Percentiles rank a stretch among this genome's conserved stretches.
These are phyloP conservation scores for Colletotrichum tabaci DNA, from an alignment of 2,329 filamentous ascomycete species.

Conservation along the genomic window DNA sequence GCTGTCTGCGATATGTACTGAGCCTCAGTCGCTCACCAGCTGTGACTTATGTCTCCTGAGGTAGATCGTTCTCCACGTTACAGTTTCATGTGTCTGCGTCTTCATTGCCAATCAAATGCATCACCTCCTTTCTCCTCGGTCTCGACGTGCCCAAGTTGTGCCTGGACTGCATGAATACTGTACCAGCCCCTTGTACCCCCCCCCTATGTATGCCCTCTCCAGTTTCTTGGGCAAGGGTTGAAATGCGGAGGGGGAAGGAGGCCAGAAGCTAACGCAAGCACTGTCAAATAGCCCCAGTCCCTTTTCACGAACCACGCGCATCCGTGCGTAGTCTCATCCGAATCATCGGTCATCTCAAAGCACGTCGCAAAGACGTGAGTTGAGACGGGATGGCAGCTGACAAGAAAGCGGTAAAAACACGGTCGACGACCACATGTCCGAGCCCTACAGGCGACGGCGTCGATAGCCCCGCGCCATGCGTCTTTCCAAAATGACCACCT, in stretches of 20 bases:
- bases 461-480: conserved; percentile 36
- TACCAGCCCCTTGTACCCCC: conserved; percentile 14
- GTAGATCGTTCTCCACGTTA: conserved; percentile 39
- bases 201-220: conserved; percentile 8
- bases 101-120: conserved; percentile 38
- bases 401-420: conserved; percentile 23
- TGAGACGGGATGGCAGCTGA: conserved; percentile 40
- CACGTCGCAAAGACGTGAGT: not conserved
- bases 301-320: not conserved
- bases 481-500: conserved; percentile 30
- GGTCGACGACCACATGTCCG: conserved; percentile 36
- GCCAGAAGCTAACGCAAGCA: conserved; percentile 24
- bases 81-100: conserved; percentile 33
- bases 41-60: conserved; percentile 31
- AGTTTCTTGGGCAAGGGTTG: conserved; percentile 20
- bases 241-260: conserved; percentile 29
- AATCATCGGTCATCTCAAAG: conserved; percentile 3
- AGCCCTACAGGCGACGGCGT: conserved; percentile 24
- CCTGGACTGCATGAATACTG: not conserved
- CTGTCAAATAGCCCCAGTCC: conserved; percentile 25
- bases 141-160: conserved; percentile 23
- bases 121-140: conserved; percentile 9
- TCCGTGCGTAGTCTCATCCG: conserved; percentile 21
- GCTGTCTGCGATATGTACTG: conserved; percentile 2
- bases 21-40: conserved; percentile 14